Base-by-base conservation (phyloP, 768 basidiomycete genomes). In the Trametes maxima region DNA sequence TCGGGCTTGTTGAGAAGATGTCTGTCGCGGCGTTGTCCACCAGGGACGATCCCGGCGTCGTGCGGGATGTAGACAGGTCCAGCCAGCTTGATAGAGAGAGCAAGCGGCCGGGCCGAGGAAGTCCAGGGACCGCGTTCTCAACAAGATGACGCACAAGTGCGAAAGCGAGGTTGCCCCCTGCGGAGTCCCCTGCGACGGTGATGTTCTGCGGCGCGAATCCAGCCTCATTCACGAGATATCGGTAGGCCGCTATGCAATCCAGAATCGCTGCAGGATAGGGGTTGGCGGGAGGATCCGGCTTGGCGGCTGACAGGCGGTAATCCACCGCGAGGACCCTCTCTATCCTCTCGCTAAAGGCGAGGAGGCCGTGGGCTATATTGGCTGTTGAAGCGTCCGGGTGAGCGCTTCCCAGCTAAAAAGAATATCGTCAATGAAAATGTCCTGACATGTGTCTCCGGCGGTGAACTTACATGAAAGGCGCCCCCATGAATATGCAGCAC, bases 211-310 rank as follows among this genome's bases (percentile, higher is more conserved):
- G 76, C 4, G 60, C 54, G 67, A 84, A 81, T 0, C 77, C 76
- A 33, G 81, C 66, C 11, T 62, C 67, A 16, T 78, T 67, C 39
- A 82, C 70, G 25, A 87, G 79, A 72, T 85, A 82, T 14, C 73
- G 50, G 58, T 83, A 85, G 3, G 80, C 82, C 0, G 82, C 77
- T 12, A 85, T 47, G 3, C 75, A 80, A 65, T 86, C 85, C 10
- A 86, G 62, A 1, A 87, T 72, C 0, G 81, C 80, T 0, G 82
- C 77, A 0, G 85, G 85, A 68, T 85, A 86, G 0, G 83, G 73
- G 19, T 80, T 74, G 1, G 68, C 53, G 10, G 68, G 45, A 5
- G 54, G 33, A 55, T 71, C 68, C 7, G 80, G 73, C 17, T 42
- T 19, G 0, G 54, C 28, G 62, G 59, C 6, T 68, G 68, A 1